Conservation (phyloP, 2,329 filamentous ascomycete genomes). For the Colletotrichum australisinense region DNA sequence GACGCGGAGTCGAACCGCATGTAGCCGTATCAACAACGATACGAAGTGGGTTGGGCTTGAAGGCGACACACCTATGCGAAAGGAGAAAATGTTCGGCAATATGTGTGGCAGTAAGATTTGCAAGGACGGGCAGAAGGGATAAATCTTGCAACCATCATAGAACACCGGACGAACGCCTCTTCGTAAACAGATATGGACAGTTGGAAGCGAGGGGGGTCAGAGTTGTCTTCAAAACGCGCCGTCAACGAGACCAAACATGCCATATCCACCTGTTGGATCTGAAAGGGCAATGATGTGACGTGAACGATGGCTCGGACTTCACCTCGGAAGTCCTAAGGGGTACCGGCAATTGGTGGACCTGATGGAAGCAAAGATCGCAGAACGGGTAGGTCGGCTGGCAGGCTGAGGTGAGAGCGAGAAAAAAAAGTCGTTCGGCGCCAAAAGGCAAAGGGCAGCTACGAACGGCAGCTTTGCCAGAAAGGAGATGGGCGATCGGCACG, state of each 20-base stretch:
- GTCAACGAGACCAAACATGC: background rate
- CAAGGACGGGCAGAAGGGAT: background rate
- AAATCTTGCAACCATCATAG: background rate
- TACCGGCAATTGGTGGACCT: background rate
- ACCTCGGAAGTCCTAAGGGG: constrained; percentile 20
- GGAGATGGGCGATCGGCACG: background rate
- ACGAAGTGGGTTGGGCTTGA: background rate
- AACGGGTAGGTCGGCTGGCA: background rate
- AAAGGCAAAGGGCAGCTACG: background rate
- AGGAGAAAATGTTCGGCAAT: background rate
- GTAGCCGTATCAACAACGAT: background rate
- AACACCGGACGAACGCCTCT: constrained; percentile 15
- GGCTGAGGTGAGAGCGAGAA: constrained; percentile 16
- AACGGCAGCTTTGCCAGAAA: background rate
- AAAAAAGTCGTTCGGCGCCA: background rate
- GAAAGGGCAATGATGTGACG: constrained; percentile 1
- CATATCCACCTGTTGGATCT: background rate
- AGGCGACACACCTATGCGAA: background rate
- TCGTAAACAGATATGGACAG: background rate
- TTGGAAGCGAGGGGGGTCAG: background rate
- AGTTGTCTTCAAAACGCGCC: background rate
- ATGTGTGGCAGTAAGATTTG: background rate
- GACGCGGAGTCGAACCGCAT: background rate
- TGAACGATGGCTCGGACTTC: constrained; percentile 8
- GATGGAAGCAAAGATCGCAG: background rate